These are phyloP conservation scores for Gracilaria domingensis DNA, from an alignment of 23 red algal genomes.

Conservation along the genomic window DNA sequence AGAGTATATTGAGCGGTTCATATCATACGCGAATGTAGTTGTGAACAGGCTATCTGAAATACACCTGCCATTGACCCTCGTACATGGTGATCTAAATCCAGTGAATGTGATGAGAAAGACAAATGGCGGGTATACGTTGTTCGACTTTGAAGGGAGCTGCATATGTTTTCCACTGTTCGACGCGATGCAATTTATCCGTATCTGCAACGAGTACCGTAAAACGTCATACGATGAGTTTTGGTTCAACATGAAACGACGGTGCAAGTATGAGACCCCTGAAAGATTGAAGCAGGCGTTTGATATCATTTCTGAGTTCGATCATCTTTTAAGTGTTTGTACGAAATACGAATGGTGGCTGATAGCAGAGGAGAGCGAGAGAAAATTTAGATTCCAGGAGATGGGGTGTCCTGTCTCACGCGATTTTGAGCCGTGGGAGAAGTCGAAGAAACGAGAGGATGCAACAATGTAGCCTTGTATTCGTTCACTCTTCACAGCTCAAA, in stretches of 20 bases:
- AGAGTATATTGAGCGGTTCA: background rate
- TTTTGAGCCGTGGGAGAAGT: background rate
- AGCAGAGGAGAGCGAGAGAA: background rate
- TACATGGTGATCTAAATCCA: conserved; percentile 12
- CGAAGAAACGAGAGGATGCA: background rate
- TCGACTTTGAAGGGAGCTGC: conserved; percentile 17
- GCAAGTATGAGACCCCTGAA: background rate
- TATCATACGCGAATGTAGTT: background rate
- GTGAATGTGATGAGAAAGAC: background rate
- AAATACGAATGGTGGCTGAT: background rate
- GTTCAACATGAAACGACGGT: background rate
- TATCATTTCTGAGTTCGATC: background rate
- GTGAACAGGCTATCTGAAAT: background rate
- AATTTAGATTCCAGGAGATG: background rate
- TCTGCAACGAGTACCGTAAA: background rate
- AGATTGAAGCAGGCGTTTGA: conserved; percentile 2
- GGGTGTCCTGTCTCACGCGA: background rate
- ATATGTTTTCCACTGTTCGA: background rate
- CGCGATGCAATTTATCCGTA: background rate
- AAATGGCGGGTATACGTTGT: conserved; percentile 8
- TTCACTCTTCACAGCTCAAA: too few relatives aligned
- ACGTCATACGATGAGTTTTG: background rate
- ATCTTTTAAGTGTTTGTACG: background rate
- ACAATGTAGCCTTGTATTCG: too few relatives aligned
- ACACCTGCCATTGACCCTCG: background rate